Evolutionary conservation across 2,329 filamentous ascomycete species (phyloP), one percentile per base, ranked within the genome.

Genomic region (Penicillium expansum): DNA sequence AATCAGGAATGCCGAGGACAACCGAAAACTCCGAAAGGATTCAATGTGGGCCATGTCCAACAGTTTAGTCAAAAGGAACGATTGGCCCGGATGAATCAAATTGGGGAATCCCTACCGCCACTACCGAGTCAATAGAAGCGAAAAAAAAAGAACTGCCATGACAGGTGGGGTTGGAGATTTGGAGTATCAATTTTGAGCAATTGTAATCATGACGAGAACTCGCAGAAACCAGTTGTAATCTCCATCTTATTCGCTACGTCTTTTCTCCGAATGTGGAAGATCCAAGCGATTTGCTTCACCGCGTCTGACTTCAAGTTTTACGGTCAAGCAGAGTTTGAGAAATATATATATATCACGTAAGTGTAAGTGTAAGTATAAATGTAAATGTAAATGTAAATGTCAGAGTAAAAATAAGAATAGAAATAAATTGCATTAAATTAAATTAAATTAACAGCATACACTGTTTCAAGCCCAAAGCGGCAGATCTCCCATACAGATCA

Each of bases 241-340:
- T n/a, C 1, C n/a, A 48, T 48, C 20, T 38, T 5, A 20, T 35
- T 52, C 11, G 4, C 5, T n/a, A 14, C 10, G 3, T n/a, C 13
- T 18, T 24, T 42, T 32, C 24, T 20, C 37, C 24, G 27, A 16
- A 24, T 49, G 22, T 13, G 41, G 22, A 47, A 20, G 35, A 50
- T 41, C 3, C 33, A 41, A 16, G 35, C 50, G 30, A 33, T 14
- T 24, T 42, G 2, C 35, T 39, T 42, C 43, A 48, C 52, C 43
- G 52, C 10, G 41, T 33, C 55, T 57, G 39, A 58, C 57, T 48
- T 60, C 47, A 52, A 27, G 18, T 39, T 37, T 8, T 65, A 53
- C 63, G 52, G 62, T 64, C 56, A 64, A 60, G 61, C 24, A 62
- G 56, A 57, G 55, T 45, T 39, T 22, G 16, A 13, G 9, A 51